Conservation (phyloP, 2,329 filamentous ascomycete genomes). For the Phaeoacremonium minimum region DNA sequence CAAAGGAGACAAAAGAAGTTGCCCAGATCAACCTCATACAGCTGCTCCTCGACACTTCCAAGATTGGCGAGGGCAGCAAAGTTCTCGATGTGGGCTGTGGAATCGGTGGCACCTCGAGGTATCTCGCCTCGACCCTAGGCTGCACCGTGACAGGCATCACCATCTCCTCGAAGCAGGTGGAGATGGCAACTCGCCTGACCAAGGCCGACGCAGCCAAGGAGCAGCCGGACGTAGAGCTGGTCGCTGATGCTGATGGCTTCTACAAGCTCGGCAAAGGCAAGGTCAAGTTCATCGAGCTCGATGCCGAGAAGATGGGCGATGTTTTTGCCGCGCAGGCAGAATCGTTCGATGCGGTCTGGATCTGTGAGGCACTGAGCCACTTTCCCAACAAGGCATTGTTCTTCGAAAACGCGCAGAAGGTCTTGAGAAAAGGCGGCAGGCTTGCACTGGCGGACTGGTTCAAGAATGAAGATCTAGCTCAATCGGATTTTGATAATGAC, state of each 20-base stretch:
- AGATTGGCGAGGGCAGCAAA: conserved; percentile 25
- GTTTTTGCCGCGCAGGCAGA: conserved; percentile 34
- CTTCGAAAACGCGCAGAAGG: conserved; percentile 44
- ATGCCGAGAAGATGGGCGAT: conserved; percentile 56
- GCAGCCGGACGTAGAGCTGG: conserved; percentile 6
- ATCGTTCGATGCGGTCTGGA: conserved; percentile 55
- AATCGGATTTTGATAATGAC: conserved; percentile 40
- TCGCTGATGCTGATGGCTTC: conserved; percentile 27
- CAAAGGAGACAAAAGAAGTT: conserved; percentile 49
- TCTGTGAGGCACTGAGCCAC: conserved; percentile 57
- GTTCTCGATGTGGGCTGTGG: conserved; percentile 60
- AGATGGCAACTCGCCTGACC: conserved; percentile 50
- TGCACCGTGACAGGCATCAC: conserved; percentile 56
- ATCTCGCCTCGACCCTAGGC: conserved; percentile 45
- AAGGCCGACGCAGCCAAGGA: conserved; percentile 22
- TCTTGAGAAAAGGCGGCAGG: conserved; percentile 45
- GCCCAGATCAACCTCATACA: conserved; percentile 55
- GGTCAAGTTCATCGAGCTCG: conserved; percentile 53
- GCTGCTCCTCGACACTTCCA: conserved; percentile 46
- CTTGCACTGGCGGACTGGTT: conserved; percentile 60
- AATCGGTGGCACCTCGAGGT: conserved; percentile 54
- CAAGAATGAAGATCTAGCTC: conserved; percentile 42
- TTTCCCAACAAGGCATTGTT: conserved; percentile 56
- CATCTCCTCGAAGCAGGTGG: conserved; percentile 55
- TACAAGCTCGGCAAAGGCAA: conserved; percentile 35